Base-by-base conservation (phyloP, 257 asterid genomes). In the Solanum sejunctum region DNA sequence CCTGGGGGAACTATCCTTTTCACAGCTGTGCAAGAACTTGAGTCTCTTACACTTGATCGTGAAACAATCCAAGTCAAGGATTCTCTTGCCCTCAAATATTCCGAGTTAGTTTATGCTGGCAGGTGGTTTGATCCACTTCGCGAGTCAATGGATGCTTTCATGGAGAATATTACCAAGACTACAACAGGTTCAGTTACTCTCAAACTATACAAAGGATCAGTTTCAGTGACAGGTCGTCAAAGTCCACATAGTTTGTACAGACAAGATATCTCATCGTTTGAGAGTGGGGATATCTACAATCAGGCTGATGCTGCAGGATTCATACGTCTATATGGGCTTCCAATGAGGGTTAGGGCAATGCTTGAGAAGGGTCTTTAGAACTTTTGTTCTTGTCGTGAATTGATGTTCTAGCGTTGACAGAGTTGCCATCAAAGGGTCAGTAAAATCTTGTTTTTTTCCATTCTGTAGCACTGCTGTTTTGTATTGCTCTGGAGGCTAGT, bases 261-360 rank as follows among this genome's bases (percentile, higher is more conserved):
- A 80, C 91, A 95, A 82, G 98, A 96, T 84, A 95, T 95, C 43
- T 95, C 98, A 6, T 96, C 99, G 0, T 96, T 96, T 28, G 99
- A 96, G 92, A 96, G 95, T 75, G 98, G 98, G 4, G 90, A 94
- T 8, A 93, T 93, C 64, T 96, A 94, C 88, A 85, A 96, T 87
- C 99, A 96, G 81, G 98, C 97, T 0, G 99, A 96, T 87, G 98
- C 98, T 39, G 99, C 98, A 23, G 98, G 99, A 23, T 96, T 96
- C 86, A 96, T 96, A 9, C 88, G 94, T 64, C 97, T 96, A 26
- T 96, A 92, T 43, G 98, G 99, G 17, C 87, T 96, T 87, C 99
- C 98, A 13, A 94, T 89, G 93, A 90, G 98, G 91, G 98, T 96
- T 64, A 86, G 97, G 39, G 95, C 97, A 12, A 93, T 93, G 97